Evolutionary conservation across 768 basidiomycete species (phyloP), one percentile per base, ranked within the genome.

Genomic region (Rhodosporidiobolus sp.): DNA sequence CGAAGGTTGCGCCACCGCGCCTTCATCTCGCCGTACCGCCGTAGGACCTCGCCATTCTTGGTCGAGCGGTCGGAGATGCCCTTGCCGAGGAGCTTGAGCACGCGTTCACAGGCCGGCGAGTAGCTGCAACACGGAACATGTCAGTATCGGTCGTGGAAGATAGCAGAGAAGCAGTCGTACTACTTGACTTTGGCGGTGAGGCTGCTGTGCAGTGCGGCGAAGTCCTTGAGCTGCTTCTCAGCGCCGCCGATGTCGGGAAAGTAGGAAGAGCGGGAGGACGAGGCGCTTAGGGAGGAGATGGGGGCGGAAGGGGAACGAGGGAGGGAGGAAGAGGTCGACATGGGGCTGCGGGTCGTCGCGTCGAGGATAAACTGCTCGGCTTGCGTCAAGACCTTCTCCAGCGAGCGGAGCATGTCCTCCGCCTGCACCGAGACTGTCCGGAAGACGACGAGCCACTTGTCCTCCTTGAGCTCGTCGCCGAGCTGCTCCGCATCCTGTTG

Each of bases 331-430:
- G 48, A 35, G 45, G 28, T 32, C 24, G 60, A 55, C 8, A 35
- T 32, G n/a, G 38, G 30, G 2, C 26, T 28, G 2, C 63, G 48
- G 8, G 64, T 48, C 10, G 45, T 64, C 26, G 90, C 87, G 83
- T 91, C 89, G 86, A 87, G 89, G 9, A 76, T 64, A 35, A 77
- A 77, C 28, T 63, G 60, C 49, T 77, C 67, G 55, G 74, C 67
- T 35, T 78, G 77, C 0, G 32, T 88, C 55, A 95, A 88, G 16
- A 91, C 92, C 81, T 95, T 98, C 83, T 97, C 92, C 76, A 99
- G 82, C 78, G 91, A 91, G 38, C 87, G 87, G 92, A 98, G 95
- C 95, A 98, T 96, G 34, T 92, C 92, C 80, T 94, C 92, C 54
- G 95, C 94, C 80, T 97, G 94, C 78, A 94, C 90, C 54, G 92